phyloP scores from a whole-genome alignment of 768 basidiomycete species.

The Lactifluus subvellereus region DNA sequence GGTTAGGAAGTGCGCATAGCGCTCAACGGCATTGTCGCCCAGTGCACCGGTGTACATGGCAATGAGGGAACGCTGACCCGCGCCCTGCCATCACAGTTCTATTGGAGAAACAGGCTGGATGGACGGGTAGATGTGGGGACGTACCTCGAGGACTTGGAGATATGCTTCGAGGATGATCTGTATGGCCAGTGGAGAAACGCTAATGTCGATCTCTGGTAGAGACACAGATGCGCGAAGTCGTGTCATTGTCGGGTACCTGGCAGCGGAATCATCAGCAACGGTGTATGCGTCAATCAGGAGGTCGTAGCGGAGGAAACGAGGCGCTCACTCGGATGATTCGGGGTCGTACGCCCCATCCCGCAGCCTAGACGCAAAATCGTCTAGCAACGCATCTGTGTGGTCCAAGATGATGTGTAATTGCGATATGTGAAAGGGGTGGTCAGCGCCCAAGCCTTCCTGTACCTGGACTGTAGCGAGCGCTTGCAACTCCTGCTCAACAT shows the following conservation, averaged over 20 bases:
- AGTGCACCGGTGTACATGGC: constrained; percentile 91
- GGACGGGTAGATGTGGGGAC: constrained; percentile 16
- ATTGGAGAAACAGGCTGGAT: background rate
- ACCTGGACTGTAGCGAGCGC: constrained; percentile 52
- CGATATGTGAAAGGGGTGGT: constrained; percentile 76
- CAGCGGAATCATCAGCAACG: background rate
- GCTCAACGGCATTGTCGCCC: constrained; percentile 85
- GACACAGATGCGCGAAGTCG: constrained; percentile 88
- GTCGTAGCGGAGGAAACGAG: constrained; percentile 8
- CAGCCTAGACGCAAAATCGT: constrained; percentile 58
- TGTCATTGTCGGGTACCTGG: constrained; percentile 62
- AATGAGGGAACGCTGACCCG: constrained; percentile 79
- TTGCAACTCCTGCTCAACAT: constrained; percentile 53
- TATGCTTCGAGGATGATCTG: constrained; percentile 87
- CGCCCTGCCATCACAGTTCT: constrained; percentile 39
- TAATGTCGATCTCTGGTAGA: constrained; percentile 73
- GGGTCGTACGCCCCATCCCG: constrained; percentile 44
- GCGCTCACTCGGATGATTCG: constrained; percentile 51
- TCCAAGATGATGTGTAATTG: constrained; percentile 75
- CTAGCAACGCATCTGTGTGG: constrained; percentile 59
- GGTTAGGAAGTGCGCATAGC: constrained; percentile 86
- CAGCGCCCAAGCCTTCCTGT: constrained; percentile 58
- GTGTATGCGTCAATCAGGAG: constrained; percentile 12
- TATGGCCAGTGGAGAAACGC: constrained; percentile 65
- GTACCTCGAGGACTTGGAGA: constrained; percentile 77